Evolutionary conservation across 306 rosid genomes (phyloP).

Genomic region (Benincasa hispida): DNA sequence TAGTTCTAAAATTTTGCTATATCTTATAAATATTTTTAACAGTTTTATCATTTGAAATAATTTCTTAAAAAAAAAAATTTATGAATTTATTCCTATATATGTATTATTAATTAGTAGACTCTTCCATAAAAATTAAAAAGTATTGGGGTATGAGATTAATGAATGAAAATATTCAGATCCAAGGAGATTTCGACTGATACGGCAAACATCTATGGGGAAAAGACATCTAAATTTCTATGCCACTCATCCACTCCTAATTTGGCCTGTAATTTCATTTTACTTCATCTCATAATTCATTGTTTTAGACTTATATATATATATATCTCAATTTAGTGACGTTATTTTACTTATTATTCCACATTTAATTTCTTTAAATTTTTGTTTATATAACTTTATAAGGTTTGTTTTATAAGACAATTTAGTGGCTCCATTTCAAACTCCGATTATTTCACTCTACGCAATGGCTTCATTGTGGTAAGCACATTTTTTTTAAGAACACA

Average conservation of each 20-base stretch:
- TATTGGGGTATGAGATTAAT: background rate
- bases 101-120: background rate
- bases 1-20: too few species aligned
- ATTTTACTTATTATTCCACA: too few species aligned
- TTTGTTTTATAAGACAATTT: constrained; percentile 45
- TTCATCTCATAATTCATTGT: background rate
- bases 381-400: constrained; percentile 12
- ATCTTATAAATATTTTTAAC: too few species aligned
- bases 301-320: too few species aligned
- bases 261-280: constrained; percentile 28
- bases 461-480: constrained; percentile 53
- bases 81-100: background rate
- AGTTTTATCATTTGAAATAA: too few species aligned
- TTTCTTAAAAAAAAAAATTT: too few species aligned
- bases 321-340: too few species aligned
- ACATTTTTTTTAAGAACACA: too few species aligned
- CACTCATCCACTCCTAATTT: constrained; percentile 32
- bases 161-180: constrained; percentile 28
- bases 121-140: background rate
- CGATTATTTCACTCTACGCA: constrained; percentile 54
- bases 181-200: constrained; percentile 32
- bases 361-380: background rate
- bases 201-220: constrained; percentile 42
- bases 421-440: constrained; percentile 39
- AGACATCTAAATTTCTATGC: constrained; percentile 48